Base-by-base conservation (phyloP, 169 alveolate species). In the Eimeria praecox region DNA sequence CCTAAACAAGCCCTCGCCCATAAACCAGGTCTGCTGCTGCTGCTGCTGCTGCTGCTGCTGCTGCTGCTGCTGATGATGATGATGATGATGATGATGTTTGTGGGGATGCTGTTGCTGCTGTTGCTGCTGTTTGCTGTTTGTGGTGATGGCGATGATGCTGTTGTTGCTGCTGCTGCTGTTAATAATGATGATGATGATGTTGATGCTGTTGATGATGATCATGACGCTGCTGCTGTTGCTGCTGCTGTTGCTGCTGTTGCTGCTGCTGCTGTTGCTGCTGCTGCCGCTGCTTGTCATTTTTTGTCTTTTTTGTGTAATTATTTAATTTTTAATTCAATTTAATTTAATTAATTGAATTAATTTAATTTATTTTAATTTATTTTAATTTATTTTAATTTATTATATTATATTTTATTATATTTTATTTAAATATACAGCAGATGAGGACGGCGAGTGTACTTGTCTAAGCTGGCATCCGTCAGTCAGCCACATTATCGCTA, bases 401-500 rank as follows among this genome's bases (percentile, higher is more conserved):
- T n/a, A n/a, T n/a, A n/a, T n/a, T n/a, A n/a, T n/a, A n/a, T n/a
- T n/a, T n/a, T n/a, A n/a, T n/a, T n/a, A n/a, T n/a, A n/a, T n/a
- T n/a, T n/a, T n/a, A n/a, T n/a, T n/a, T n/a, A n/a, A n/a, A n/a
- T n/a, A n/a, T 40, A 6, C 35, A 82, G 90, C 73, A 16, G 89
- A n/a, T 18, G 89, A 83, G 9, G 94, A 87, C 66, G 64, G 73
- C 14, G 98, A 96, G 82, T 75, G 96, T 35, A 95, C 97, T 10
- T 83, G 97, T 30, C 89, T 97, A 18, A 89, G 85, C 56, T 97
- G 98, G 98, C 96, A 97, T 87, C 91, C 94, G 35, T 90, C 91
- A 24, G 98, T 97, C 38, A 92, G 97, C 1, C 98, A 97, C 77
- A 96, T 97, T 54, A 75, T 97, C 78, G 97, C 98, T 27, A 92